These are phyloP conservation scores for Solanum hybrid DNA, from an alignment of 305 asterid species.

Conservation along the genomic window DNA sequence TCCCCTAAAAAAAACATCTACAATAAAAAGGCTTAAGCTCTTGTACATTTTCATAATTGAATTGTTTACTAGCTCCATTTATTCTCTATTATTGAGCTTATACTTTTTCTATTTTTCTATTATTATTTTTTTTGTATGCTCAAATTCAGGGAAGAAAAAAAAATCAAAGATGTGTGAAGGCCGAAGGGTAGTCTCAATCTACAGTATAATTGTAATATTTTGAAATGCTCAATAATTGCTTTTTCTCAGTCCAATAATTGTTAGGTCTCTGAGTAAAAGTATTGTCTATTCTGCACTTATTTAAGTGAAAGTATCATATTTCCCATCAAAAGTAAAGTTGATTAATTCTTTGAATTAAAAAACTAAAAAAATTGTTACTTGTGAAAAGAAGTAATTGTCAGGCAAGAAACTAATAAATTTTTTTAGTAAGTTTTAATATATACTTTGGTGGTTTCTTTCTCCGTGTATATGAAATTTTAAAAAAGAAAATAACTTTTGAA, in stretches of 20 bases:
- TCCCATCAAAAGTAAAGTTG: constrained; percentile 1
- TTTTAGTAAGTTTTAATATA: neutral
- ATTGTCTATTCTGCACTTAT: neutral
- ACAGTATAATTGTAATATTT: neutral
- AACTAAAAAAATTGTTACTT: neutral
- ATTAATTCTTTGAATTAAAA: neutral
- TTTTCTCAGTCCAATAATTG: constrained; percentile 2
- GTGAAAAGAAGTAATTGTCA: neutral
- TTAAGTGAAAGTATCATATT: neutral
- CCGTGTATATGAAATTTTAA: too few relatives aligned
- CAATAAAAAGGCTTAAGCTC: neutral
- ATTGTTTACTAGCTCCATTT: neutral
- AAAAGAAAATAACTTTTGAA: neutral
- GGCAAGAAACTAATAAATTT: neutral
- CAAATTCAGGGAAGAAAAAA: neutral
- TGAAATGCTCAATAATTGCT: neutral
- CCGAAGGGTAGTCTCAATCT: neutral
- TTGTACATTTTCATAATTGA: neutral
- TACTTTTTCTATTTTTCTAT: neutral
- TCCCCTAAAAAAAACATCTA: neutral
- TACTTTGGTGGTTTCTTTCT: neutral
- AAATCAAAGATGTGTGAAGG: neutral
- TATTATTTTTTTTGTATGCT: neutral
- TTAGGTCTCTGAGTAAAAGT: neutral
- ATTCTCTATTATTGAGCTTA: neutral